Conservation (phyloP, 352 stramenopile species). For the Phytopythium chamaehyphon region DNA sequence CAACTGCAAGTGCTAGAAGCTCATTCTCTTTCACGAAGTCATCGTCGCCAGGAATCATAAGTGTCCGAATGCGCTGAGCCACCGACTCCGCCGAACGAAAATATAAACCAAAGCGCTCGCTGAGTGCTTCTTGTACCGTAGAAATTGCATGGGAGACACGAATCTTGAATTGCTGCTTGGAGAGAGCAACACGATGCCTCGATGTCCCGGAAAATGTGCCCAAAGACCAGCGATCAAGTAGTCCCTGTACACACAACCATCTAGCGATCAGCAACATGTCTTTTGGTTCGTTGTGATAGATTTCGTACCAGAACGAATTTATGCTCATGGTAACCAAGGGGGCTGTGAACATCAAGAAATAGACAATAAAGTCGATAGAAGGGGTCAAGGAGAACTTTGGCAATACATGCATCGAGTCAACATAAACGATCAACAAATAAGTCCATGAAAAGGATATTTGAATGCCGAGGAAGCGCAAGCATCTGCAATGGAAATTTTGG, state of each 20-base stretch:
- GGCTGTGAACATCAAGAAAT: conserved; percentile 67
- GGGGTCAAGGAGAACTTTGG: too few relatives aligned
- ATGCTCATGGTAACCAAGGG: conserved; percentile 66
- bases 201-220: conserved; percentile 47
- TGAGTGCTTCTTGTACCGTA: conserved; percentile 51
- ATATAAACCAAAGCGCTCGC: conserved; percentile 63
- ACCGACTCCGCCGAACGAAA: conserved; percentile 48
- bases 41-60: conserved; percentile 33
- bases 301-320: conserved; percentile 62
- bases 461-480: conserved; percentile 66
- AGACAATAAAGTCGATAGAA: too few relatives aligned
- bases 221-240: conserved; percentile 60
- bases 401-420: too few relatives aligned
- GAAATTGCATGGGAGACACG: conserved; percentile 41
- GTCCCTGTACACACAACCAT: conserved; percentile 18
- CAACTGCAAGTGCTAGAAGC: conserved; percentile 48
- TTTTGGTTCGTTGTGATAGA: too few relatives aligned
- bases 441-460: too few relatives aligned
- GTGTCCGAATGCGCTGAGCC: conserved; percentile 30
- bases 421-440: too few relatives aligned
- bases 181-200: conserved; percentile 51
- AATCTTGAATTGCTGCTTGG: conserved; percentile 58
- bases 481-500: conserved; percentile 12
- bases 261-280: too few relatives aligned
- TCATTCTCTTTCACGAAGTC: conserved; percentile 66